A percentile compares a stretch with the other conserved stretches of the same genome.
Evolutionary conservation across 441 rosid genomes (phyloP).

Genomic region (Mallotus repandus): DNA sequence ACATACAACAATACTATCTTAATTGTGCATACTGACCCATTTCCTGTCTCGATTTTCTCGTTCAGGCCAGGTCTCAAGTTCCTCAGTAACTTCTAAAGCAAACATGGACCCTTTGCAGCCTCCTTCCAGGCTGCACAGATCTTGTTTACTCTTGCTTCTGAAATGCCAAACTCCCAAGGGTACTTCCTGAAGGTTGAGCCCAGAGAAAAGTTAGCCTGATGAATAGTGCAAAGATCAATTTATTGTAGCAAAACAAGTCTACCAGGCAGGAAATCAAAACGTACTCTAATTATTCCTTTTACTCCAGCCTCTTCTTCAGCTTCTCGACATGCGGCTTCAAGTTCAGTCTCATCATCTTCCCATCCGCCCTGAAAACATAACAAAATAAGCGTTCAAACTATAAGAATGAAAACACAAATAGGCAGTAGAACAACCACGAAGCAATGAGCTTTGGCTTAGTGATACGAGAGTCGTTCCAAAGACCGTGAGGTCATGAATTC

Average conservation of each 20-base stretch:
- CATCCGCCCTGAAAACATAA: constrained; percentile 69
- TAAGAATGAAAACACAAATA: neutral
- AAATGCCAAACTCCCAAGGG: constrained; percentile 85
- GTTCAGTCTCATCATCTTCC: constrained; percentile 86
- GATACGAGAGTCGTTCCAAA: neutral
- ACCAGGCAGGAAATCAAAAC: constrained; percentile 9
- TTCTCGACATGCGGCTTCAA: constrained; percentile 90
- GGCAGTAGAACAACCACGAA: neutral
- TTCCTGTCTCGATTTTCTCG: constrained; percentile 51
- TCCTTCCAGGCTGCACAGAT: constrained; percentile 44
- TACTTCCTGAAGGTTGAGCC: constrained; percentile 38
- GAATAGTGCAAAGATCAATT: neutral
- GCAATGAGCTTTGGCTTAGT: neutral
- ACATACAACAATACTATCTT: too few relatives aligned
- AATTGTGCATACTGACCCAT: constrained; percentile 51
- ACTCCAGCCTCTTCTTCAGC: constrained; percentile 94
- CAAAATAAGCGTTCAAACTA: neutral
- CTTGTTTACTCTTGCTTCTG: constrained; percentile 73
- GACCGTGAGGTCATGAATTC: neutral
- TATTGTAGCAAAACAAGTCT: neutral
- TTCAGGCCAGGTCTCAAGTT: constrained; percentile 79
- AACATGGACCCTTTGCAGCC: constrained; percentile 84
- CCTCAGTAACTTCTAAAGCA: constrained; percentile 76
- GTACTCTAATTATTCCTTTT: constrained; percentile 67
- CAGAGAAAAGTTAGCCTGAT: neutral